Evolutionary conservation across 768 basidiomycete species (phyloP).

Genomic region (Daedaleopsis nitida): DNA sequence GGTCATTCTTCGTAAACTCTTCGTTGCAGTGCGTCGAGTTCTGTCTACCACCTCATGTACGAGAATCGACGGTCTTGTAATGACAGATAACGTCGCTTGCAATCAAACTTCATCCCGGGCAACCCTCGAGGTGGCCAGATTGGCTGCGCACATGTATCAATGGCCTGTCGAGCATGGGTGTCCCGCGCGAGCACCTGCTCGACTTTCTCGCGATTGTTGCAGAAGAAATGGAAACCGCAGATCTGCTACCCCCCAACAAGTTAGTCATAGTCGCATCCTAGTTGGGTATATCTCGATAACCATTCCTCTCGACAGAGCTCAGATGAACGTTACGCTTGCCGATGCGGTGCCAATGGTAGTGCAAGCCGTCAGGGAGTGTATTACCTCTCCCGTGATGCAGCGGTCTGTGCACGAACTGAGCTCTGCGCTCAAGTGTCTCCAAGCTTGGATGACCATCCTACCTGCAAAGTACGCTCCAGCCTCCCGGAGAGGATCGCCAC

Average conservation of each 20-base stretch:
- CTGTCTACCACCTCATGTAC: background rate
- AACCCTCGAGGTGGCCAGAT: constrained; percentile 66
- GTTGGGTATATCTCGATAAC: constrained; percentile 2
- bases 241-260: constrained; percentile 74
- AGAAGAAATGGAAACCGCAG: constrained; percentile 78
- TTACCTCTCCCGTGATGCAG: constrained; percentile 41
- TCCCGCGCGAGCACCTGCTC: constrained; percentile 59
- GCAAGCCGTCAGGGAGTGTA: constrained; percentile 62
- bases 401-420: constrained; percentile 50
- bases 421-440: constrained; percentile 76
- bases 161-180: constrained; percentile 60
- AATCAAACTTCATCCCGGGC: constrained; percentile 63
- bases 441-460: constrained; percentile 79
- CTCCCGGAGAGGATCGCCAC: background rate
- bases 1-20: constrained; percentile 83
- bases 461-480: constrained; percentile 57
- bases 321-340: constrained; percentile 64
- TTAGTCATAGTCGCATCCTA: constrained; percentile 38
- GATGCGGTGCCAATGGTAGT: constrained; percentile 73
- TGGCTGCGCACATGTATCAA: constrained; percentile 74
- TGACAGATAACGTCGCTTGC: constrained; percentile 67
- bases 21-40: constrained; percentile 69
- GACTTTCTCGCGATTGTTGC: constrained; percentile 84
- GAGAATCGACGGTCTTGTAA: background rate
- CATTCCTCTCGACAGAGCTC: constrained; percentile 44